These are phyloP conservation scores for Mallotus repandus DNA, from an alignment of 441 rosid genomes.

Conservation along the genomic window DNA sequence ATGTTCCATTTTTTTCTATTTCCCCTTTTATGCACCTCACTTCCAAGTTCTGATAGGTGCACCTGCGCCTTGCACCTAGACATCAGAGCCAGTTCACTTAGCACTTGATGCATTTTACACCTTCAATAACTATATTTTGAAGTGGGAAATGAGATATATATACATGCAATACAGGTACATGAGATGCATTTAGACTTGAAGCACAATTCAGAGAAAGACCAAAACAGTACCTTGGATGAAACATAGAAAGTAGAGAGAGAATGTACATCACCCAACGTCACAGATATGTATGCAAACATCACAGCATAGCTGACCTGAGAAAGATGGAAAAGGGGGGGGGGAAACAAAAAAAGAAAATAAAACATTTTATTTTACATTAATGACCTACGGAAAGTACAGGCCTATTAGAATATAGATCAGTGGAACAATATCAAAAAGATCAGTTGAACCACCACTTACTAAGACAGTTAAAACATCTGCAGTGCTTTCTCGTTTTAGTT, in stretches of 20 bases:
- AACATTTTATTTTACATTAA: neutral
- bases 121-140: neutral
- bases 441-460: slow-evolving; percentile 36
- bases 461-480: slow-evolving; percentile 85
- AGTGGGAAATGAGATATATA: neutral
- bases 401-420: neutral
- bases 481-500: slow-evolving; percentile 92
- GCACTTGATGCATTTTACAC: too few species aligned
- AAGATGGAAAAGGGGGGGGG: neutral
- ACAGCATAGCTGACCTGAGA: slow-evolving; percentile 90
- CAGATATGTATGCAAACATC: slow-evolving; percentile 92
- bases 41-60: too few species aligned
- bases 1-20: too few species aligned
- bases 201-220: neutral
- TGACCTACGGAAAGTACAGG: neutral
- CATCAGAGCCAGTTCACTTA: too few species aligned
- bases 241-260: slow-evolving; percentile 56
- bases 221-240: slow-evolving; percentile 67
- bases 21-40: too few species aligned
- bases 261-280: slow-evolving; percentile 72
- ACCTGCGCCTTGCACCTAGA: too few species aligned
- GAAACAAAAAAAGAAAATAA: neutral
- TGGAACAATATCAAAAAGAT: neutral
- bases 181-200: neutral
- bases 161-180: neutral